Evolutionary conservation across 2,329 filamentous ascomycete species (phyloP), one percentile per base, ranked within the genome.

Genomic region (Proliferodiscus dingleyae): DNA sequence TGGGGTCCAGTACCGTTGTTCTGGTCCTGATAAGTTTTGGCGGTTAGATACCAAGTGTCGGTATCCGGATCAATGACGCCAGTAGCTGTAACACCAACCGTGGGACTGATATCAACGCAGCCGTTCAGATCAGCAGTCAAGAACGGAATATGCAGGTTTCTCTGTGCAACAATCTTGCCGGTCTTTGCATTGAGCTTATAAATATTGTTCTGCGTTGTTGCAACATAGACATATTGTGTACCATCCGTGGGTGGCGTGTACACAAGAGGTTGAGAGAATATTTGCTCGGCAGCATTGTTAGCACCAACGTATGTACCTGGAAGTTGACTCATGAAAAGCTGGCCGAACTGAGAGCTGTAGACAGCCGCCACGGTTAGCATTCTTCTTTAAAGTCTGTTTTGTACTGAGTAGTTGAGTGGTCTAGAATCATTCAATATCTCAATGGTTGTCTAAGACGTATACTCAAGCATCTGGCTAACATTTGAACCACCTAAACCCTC

Each of bases 181-280:
- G 73, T 77, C 55, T 74, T 73, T 0, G 74, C 74, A 54, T 80
- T 66, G 24, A 80, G 61, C 50, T 76, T 78, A 58, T 78, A 77
- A 5, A 79, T 59, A 41, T 77, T 78, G 60, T 80, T 80, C 55
- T 78, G 74, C 0, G 74, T 75, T 0, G 77, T 79, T 2, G 77
- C 71, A 9, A 78, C 61, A 52, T 74, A 80, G 30, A 81, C 68
- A 45, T 72, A 76, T 61, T 80, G 76, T 8, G 67, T 67, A 3
- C 61, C 62, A 16, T 68, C 67, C 19, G 67, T 66, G 11, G 56
- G 63, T 4, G 73, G 68, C 1, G 78, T 81, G 60, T 77, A 77
- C 6, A 75, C 68, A 13, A 76, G 58, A 7, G 73, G 72, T 50
- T 74, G 70, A 1, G 72, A 69, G 55, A 68, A 76, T 49, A 81